These are phyloP conservation scores for Cryptococcus floricola DNA, from an alignment of 1,284 basidiomycete genomes.

Conservation along the genomic window DNA sequence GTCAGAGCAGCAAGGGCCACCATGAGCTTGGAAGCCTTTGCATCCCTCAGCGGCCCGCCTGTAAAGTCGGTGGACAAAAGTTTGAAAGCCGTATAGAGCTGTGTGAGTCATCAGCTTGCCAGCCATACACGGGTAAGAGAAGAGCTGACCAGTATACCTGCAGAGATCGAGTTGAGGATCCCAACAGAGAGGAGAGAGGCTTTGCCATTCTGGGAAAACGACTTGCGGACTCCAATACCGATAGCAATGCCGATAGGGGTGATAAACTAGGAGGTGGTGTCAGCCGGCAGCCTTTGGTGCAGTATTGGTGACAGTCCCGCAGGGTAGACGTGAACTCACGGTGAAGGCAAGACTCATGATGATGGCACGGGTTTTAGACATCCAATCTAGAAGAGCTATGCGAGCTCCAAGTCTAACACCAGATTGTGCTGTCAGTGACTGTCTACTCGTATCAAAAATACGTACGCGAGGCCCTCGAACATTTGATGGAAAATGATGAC, in stretches of 20 bases:
- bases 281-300: background rate
- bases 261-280: conserved; percentile 11
- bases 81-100: conserved; percentile 36
- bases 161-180: conserved; percentile 27
- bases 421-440: too few species aligned
- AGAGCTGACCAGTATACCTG: conserved; percentile 14
- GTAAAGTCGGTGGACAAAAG: conserved; percentile 30
- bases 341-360: conserved; percentile 27
- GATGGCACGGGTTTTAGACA: conserved; percentile 14
- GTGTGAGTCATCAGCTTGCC: background rate
- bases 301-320: background rate
- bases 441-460: background rate
- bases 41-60: conserved; percentile 23
- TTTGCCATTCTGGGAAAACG: conserved; percentile 35
- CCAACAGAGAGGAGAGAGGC: conserved; percentile 35
- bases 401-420: conserved; percentile 24
- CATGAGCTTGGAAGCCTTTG: conserved; percentile 16
- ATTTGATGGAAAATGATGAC: conserved; percentile 39
- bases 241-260: conserved; percentile 33
- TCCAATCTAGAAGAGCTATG: conserved; percentile 24
- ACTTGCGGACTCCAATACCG: conserved; percentile 34
- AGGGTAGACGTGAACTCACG: background rate
- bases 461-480: conserved; percentile 26
- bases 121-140: background rate
- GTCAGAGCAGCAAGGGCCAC: conserved; percentile 25